Evolutionary conservation across 2,329 filamentous ascomycete species (phyloP).

Genomic region (Botrytis fragariae): DNA sequence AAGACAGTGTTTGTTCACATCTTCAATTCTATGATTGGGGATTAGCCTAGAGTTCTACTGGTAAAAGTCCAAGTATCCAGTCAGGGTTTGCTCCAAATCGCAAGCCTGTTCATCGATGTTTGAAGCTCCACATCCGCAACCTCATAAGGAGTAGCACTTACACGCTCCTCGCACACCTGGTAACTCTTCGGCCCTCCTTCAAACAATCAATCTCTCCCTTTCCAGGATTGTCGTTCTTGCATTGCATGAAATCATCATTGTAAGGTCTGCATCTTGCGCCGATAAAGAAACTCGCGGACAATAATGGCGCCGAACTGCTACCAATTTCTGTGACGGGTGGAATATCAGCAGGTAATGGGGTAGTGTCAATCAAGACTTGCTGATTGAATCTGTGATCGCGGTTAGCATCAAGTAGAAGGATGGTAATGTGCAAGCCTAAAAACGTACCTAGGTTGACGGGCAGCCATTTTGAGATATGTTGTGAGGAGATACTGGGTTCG

Average conservation of each 20-base stretch:
- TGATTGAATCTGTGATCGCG: constrained; percentile 78
- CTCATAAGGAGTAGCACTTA: constrained; percentile 51
- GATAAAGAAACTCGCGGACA: constrained; percentile 95
- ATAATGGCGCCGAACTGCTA: constrained; percentile 84
- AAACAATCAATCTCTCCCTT: constrained; percentile 91
- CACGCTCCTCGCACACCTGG: constrained; percentile 94
- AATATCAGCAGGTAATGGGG: constrained; percentile 87
- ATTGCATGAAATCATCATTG: constrained; percentile 99
- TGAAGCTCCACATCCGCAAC: too few species aligned
- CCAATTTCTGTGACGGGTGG: constrained; percentile 93
- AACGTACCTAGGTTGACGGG: constrained; percentile 34
- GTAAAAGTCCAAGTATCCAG: neutral
- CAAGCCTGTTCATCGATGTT: constrained; percentile 23
- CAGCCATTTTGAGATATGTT: constrained; percentile 35
- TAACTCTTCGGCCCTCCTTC: constrained; percentile 95
- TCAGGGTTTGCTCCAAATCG: neutral
- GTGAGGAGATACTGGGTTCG: constrained; percentile 24
- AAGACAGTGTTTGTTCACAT: constrained; percentile 94
- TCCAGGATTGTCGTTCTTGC: constrained; percentile 92
- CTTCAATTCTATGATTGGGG: constrained; percentile 66
- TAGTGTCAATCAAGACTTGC: constrained; percentile 89
- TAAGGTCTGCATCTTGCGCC: constrained; percentile 90
- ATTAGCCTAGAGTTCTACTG: constrained; percentile 19
- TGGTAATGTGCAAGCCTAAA: neutral
- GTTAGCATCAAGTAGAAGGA: constrained; percentile 27